Base-by-base conservation (phyloP, 306 rosid species). In the Prunus kanzakura region DNA sequence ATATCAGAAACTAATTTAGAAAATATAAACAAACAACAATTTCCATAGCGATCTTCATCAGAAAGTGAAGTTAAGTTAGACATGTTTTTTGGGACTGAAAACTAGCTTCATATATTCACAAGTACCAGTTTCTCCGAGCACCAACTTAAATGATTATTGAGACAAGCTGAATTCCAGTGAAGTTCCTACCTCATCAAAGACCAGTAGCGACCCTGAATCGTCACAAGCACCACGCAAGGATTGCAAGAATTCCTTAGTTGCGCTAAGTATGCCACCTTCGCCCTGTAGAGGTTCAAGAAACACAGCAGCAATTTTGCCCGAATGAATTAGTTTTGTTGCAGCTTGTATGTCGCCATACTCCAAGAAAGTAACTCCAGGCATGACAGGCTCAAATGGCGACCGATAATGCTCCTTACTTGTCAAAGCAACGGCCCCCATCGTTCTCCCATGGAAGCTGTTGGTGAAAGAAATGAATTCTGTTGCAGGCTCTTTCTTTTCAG, bases 161-260 rank as follows among this genome's bases (percentile, higher is more conserved):
- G 12, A 55, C 61, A 55, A n/a, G 27, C 22, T 55, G 56, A 51
- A 55, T 8, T 20, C 61, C 11, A 55, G 9, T 19, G 15, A 50
- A 60, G 0, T 51, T 3, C 60, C 74, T 89, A 91, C 98, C 98
- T 94, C 98, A 67, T 94, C 98, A 76, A 83, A 94, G 64, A 90
- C 91, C 58, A 91, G 84, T 64, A 94, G 93, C 30, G 89, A 61
- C 51, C 97, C 96, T 0, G 91, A 74, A 32, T 87, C 97, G 80
- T 94, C 88, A 83, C 97, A 94, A 71, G 93, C 96, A 81, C 30
- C 65, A 18, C 91, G 91, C 71, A 94, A 77, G 54, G 87, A 76
- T 75, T 84, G 82, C 60, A 94, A 76, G 80, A 94, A 94, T 84
- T 94, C 98, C 83, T 88, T 86, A 47, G 96, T 90, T 27, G 96